These are phyloP conservation scores for Lasiodiplodia gonubiensis DNA, from an alignment of 2,329 filamentous ascomycete species.

Conservation along the genomic window DNA sequence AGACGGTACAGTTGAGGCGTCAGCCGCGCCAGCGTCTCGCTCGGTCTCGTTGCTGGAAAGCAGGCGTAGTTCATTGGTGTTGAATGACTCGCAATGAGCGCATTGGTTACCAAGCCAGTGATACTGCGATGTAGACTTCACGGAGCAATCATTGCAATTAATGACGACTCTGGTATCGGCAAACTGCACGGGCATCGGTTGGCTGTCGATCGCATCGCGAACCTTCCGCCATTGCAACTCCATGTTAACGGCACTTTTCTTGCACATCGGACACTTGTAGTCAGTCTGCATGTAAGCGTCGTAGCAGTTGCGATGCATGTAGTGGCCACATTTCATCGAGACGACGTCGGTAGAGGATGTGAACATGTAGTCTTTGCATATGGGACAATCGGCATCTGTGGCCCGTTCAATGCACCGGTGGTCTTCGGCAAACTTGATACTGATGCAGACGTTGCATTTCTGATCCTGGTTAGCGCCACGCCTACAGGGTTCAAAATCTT, in stretches of 20 bases:
- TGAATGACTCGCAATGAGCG: slow-evolving; percentile 62
- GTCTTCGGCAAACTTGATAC: slow-evolving; percentile 80
- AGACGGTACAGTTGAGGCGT: neutral
- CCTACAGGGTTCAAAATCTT: neutral
- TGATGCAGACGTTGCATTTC: slow-evolving; percentile 87
- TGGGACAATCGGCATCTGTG: slow-evolving; percentile 94
- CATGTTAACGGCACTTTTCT: slow-evolving; percentile 97
- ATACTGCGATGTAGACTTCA: slow-evolving; percentile 83
- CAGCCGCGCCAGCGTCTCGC: slow-evolving; percentile 28
- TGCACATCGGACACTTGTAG: slow-evolving; percentile 97
- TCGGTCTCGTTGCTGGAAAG: slow-evolving; percentile 48
- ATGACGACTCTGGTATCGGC: slow-evolving; percentile 79
- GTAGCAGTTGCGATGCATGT: slow-evolving; percentile 90
- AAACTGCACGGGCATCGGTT: slow-evolving; percentile 91
- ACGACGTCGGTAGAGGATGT: slow-evolving; percentile 87
- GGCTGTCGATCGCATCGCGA: slow-evolving; percentile 81
- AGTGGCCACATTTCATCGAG: slow-evolving; percentile 94
- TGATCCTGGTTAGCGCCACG: slow-evolving; percentile 38
- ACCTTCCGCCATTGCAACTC: slow-evolving; percentile 91
- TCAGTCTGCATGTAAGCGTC: slow-evolving; percentile 85
- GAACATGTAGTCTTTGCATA: slow-evolving; percentile 96
- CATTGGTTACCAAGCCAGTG: slow-evolving; percentile 97
- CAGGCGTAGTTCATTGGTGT: slow-evolving; percentile 56
- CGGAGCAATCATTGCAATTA: slow-evolving; percentile 93
- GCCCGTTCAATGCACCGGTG: slow-evolving; percentile 95